Base-by-base conservation (phyloP, 306 rosid species). In the Begonia masoniana region DNA sequence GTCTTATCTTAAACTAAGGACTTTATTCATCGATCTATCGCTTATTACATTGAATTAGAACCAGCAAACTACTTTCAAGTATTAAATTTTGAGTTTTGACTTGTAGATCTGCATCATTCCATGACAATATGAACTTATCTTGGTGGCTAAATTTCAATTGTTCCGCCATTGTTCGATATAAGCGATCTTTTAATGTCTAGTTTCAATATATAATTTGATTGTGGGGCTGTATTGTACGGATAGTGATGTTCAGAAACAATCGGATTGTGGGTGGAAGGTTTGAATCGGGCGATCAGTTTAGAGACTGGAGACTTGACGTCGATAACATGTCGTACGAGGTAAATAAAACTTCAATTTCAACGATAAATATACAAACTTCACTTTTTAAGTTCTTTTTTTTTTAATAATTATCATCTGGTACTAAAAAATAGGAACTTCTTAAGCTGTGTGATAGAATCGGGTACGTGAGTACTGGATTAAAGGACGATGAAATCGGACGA, bases 301-400 rank as follows among this genome's bases (percentile, higher is more conserved):
- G 99, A 48, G 92, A 86, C 13, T 71, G 73, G 94, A 77, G 99
- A 74, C 99, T 91, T 36, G 99, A 86, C 56, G 88, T 91, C 15
- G 97, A 85, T 71, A 57, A 75, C 73, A 91, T 91, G 97, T 73
- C 97, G 10, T 91, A 91, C 6, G 97, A 89, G 87, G 97, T 80
- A 36, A 8, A 56, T 48, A 31, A 51, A 63, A 35, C 12, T 62
- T 15, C 36, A 10, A 45, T 41, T 19, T n/a, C 21, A 21, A 21
- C 24, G 24, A 21, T 2, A 21, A 21, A 21, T 21, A 21, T 3
- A 21, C 24, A 2, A 21, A 21, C 2, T 21, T 21, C 24, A 3
- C 24, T 21, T 21, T 21, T 21, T 2, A 3, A 3, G 4, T 21
- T 14, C n/a, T 24, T 39, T 51, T 47, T 55, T 70, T 3, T 49